Evolutionary conservation across 2,329 filamentous ascomycete genomes (phyloP).

Genomic region (Cercospora sp.): DNA sequence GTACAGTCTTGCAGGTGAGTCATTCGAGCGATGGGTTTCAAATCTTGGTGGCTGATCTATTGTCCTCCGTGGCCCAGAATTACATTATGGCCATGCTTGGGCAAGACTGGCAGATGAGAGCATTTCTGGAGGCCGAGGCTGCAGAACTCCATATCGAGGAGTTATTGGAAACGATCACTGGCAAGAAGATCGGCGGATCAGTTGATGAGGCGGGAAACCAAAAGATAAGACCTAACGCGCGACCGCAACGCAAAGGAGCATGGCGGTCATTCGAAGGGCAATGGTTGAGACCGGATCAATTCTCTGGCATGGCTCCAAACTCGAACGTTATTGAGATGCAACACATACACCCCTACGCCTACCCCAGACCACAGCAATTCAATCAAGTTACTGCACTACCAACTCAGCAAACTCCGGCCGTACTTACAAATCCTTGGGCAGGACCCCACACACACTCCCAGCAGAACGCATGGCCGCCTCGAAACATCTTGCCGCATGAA

Average conservation of each 20-base stretch:
- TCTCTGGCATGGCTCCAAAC: not conserved
- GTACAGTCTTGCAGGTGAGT: not conserved
- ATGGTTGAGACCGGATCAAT: not conserved
- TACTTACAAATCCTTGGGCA: not conserved
- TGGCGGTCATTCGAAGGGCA: not conserved
- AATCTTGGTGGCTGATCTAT: not conserved
- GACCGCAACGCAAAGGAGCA: not conserved
- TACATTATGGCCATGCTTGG: not conserved
- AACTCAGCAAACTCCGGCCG: not conserved
- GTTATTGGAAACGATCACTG: not conserved
- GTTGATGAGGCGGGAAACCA: not conserved
- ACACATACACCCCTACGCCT: not conserved
- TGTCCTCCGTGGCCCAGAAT: not conserved
- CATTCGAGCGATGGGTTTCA: not conserved
- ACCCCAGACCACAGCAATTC: not conserved
- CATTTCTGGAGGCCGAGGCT: not conserved
- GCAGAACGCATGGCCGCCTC: not conserved
- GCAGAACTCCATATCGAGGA: not conserved
- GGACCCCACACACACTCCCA: not conserved
- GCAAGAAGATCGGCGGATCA: not conserved
- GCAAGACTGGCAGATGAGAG: not conserved
- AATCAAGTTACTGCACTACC: not conserved
- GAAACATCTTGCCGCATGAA: not conserved
- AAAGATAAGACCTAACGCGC: not conserved
- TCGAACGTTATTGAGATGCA: not conserved